phyloP scores from a whole-genome alignment of 1,139 yeast species.

The Nakaseomyces bracarensis region DNA sequence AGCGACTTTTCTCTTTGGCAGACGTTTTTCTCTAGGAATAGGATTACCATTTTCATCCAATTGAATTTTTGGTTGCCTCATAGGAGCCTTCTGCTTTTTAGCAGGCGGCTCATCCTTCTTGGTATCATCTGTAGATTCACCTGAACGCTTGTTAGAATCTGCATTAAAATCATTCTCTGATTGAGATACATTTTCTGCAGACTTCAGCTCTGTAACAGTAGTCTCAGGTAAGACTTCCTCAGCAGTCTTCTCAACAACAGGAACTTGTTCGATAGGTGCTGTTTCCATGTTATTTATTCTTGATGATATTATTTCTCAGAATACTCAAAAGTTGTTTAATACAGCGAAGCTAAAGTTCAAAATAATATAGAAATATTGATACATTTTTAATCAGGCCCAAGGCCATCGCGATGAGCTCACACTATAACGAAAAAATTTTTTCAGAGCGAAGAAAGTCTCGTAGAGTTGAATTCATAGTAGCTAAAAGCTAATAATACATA shows the following conservation, averaged over 20 bases:
- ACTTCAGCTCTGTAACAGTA: neutral
- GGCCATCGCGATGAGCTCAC: neutral
- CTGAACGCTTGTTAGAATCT: conserved; percentile 29
- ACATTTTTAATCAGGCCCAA: neutral
- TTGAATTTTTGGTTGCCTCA: conserved; percentile 26
- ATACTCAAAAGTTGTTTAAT: no score
- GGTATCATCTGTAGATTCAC: conserved; percentile 29
- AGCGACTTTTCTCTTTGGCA: conserved; percentile 63
- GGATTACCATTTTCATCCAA: conserved; percentile 59
- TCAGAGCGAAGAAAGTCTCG: neutral
- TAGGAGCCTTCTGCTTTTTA: conserved; percentile 18
- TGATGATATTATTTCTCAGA: no score
- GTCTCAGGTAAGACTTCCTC: neutral
- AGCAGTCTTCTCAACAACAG: no score
- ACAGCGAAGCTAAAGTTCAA: no score
- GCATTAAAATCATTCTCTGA: conserved; percentile 20
- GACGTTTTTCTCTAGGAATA: conserved; percentile 36
- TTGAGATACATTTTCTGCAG: neutral
- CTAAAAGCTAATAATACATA: no score
- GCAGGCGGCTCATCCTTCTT: conserved; percentile 25
- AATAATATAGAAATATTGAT: no score
- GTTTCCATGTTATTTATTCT: no score
- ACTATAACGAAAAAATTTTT: neutral
- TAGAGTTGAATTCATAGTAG: no score
- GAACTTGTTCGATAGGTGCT: no score